Evolutionary conservation across 2,329 filamentous ascomycete genomes (phyloP).

Genomic region (Aureobasidium sp.): DNA sequence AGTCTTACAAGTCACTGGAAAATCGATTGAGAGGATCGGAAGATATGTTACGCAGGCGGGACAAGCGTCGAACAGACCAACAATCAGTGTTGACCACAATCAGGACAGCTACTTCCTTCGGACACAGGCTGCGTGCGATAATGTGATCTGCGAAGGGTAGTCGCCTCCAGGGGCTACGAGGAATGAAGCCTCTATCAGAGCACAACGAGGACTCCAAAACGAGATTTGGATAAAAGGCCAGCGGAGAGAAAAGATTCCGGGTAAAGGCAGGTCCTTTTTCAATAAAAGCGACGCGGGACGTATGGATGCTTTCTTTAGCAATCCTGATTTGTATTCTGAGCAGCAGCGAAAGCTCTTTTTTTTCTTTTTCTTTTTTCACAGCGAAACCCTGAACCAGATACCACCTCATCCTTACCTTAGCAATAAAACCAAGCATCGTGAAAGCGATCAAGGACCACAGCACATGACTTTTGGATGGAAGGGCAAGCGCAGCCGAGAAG

Average conservation of each 20-base stretch:
- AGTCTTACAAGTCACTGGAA: constrained; percentile 80
- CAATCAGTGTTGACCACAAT: background rate
- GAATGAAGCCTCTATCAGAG: background rate
- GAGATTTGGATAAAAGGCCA: background rate
- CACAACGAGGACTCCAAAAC: background rate
- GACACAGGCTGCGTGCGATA: background rate
- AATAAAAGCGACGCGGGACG: background rate
- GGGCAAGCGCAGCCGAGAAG: background rate
- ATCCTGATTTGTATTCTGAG: background rate
- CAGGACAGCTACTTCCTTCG: background rate
- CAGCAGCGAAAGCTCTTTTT: background rate
- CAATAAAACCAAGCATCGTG: background rate
- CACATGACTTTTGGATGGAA: background rate
- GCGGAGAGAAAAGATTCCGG: background rate
- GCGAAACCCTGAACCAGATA: background rate
- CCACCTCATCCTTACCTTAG: background rate
- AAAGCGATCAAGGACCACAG: background rate
- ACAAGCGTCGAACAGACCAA: background rate
- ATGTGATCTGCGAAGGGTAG: background rate
- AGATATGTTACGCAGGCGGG: background rate
- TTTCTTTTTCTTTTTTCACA: background rate
- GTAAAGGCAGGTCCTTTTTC: background rate
- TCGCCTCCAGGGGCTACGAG: background rate
- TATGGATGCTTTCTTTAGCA: background rate
- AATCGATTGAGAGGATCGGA: constrained; percentile 56